These are phyloP conservation scores for Zasmidium cellare DNA, from an alignment of 2,329 filamentous ascomycete species.

Conservation along the genomic window DNA sequence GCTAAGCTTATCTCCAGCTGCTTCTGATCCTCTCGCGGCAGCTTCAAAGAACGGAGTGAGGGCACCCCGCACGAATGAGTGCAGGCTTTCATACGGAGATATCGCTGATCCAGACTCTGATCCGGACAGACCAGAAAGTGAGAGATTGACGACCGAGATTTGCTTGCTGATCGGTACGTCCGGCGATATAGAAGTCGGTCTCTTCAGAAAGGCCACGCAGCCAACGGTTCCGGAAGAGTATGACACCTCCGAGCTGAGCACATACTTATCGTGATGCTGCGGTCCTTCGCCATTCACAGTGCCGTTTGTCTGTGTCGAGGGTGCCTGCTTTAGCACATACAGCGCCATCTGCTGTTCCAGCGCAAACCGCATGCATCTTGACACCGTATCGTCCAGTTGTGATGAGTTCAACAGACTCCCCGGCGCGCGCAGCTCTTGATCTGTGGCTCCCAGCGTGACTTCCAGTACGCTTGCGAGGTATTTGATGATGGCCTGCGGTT, in stretches of 20 bases:
- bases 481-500: constrained; percentile 49
- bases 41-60: constrained; percentile 97
- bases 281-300: constrained; percentile 33
- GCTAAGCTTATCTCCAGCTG: constrained; percentile 60
- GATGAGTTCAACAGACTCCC: constrained; percentile 79
- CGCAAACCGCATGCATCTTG: constrained; percentile 86
- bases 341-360: constrained; percentile 82
- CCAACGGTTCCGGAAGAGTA: constrained; percentile 77
- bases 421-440: constrained; percentile 73
- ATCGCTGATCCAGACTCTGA: constrained; percentile 52
- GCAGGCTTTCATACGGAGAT: constrained; percentile 88
- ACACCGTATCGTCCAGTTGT: constrained; percentile 74
- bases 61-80: constrained; percentile 87
- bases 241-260: constrained; percentile 77
- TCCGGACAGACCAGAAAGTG: constrained; percentile 72
- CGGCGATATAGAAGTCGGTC: constrained; percentile 82
- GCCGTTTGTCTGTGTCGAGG: constrained; percentile 52
- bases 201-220: constrained; percentile 87
- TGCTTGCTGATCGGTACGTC: constrained; percentile 79
- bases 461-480: constrained; percentile 50
- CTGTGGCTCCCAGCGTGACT: constrained; percentile 53
- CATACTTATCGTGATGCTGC: constrained; percentile 65
- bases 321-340: constrained; percentile 83
- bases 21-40: constrained; percentile 80
- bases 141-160: constrained; percentile 89